Conservation (phyloP, 1,284 basidiomycete species). For the Cryptococcus maquisensis region DNA sequence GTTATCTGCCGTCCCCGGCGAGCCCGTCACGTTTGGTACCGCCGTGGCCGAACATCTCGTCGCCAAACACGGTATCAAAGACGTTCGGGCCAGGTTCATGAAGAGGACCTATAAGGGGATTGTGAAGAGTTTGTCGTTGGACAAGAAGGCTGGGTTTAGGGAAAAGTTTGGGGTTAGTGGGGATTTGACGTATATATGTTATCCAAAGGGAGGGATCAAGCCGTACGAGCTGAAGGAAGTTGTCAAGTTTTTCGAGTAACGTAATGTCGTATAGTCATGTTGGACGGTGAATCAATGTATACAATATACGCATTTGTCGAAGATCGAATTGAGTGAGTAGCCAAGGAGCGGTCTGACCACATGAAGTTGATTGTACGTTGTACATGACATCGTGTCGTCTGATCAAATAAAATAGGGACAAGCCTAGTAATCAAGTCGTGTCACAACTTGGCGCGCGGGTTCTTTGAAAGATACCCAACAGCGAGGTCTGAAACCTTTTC, state of each 20-base stretch:
- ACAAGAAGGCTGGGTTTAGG: conserved; percentile 53
- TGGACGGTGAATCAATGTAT: not conserved
- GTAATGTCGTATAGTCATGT: not conserved
- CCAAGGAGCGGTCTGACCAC: too few relatives aligned
- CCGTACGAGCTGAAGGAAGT: conserved; percentile 18
- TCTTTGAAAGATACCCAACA: not conserved
- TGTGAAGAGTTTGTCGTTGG: conserved; percentile 49
- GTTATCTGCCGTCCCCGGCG: conserved; percentile 51
- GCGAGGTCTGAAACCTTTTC: conserved; percentile 10
- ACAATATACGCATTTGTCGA: not conserved
- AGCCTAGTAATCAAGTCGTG: not conserved
- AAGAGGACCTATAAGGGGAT: conserved; percentile 54
- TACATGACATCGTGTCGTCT: too few relatives aligned
- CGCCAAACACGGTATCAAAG: conserved; percentile 47
- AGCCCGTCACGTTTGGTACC: conserved; percentile 51
- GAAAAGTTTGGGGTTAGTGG: conserved; percentile 39
- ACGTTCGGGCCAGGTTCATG: conserved; percentile 50
- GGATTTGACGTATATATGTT: conserved; percentile 30
- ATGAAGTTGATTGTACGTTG: too few relatives aligned
- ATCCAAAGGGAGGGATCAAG: conserved; percentile 26
- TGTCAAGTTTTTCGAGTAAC: conserved; percentile 23
- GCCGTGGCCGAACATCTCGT: conserved; percentile 50
- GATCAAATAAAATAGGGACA: too few relatives aligned
- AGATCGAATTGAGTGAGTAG: not conserved
- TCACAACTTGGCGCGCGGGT: not conserved